Percentiles rank a stretch among this genome's conserved stretches.
Conservation (phyloP, 202 grass and related monocot genomes). For the Brachypodium distachyon region DNA sequence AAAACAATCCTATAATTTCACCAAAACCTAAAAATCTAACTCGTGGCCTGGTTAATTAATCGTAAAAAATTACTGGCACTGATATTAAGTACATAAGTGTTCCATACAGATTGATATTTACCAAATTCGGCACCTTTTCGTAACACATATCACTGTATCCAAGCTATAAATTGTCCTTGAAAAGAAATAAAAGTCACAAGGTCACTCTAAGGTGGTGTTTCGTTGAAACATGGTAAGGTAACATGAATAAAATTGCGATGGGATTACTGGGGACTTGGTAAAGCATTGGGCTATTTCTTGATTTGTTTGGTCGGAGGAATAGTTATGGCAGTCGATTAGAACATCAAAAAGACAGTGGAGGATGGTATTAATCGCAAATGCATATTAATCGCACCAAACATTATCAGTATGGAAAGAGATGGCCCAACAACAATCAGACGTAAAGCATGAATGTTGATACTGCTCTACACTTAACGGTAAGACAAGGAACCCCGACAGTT, state of each 20-base stretch:
- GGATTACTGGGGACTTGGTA: not conserved
- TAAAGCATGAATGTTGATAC: constrained; percentile 12
- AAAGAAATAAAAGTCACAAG: not conserved
- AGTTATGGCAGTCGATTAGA: not conserved
- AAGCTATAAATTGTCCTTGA: not conserved
- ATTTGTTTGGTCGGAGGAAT: not conserved
- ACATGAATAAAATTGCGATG: not conserved
- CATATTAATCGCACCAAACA: not conserved
- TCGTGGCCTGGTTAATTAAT: not conserved
- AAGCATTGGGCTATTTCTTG: not conserved
- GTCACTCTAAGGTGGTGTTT: not conserved
- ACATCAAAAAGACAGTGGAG: not conserved
- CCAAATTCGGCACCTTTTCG: constrained; percentile 4
- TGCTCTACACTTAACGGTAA: not conserved
- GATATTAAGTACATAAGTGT: not conserved
- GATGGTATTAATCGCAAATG: not conserved
- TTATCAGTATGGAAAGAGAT: constrained; percentile 4
- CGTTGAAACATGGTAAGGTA: not conserved
- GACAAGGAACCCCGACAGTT: not conserved
- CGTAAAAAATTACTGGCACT: not conserved
- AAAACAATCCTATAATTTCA: not conserved
- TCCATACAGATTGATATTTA: not conserved
- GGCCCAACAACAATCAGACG: constrained; percentile 1
- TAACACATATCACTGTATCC: not conserved
- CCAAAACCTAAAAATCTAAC: not conserved